Conservation (phyloP, 305 asterid genomes). For the Fraxinus latifolia region DNA sequence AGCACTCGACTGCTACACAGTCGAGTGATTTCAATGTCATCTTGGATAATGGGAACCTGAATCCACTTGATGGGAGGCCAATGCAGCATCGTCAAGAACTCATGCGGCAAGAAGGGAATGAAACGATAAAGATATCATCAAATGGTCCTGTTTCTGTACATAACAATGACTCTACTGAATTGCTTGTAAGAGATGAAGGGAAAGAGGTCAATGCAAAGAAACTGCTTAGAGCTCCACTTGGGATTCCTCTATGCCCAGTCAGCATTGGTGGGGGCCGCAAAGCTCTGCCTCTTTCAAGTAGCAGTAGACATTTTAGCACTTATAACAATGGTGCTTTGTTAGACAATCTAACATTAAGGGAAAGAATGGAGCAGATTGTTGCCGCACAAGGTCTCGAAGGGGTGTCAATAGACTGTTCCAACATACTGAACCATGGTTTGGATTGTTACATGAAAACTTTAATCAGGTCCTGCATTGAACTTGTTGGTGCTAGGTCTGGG, state of each 20-base stretch:
- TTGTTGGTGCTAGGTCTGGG: slow-evolving; percentile 43
- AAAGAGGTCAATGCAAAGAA: slow-evolving; percentile 47
- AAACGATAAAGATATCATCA: slow-evolving; percentile 30
- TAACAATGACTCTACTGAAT: slow-evolving; percentile 40
- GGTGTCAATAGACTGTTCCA: slow-evolving; percentile 50
- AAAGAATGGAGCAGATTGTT: slow-evolving; percentile 64
- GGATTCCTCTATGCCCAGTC: slow-evolving; percentile 62
- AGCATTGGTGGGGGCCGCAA: slow-evolving; percentile 70
- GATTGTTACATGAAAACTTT: slow-evolving; percentile 56
- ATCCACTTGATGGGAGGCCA: slow-evolving; percentile 38
- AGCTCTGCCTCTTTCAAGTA: slow-evolving; percentile 43
- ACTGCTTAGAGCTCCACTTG: slow-evolving; percentile 75
- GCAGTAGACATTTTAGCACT: slow-evolving; percentile 39
- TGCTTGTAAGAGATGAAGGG: slow-evolving; percentile 37
- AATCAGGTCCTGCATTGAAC: slow-evolving; percentile 48
- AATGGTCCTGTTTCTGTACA: slow-evolving; percentile 42
- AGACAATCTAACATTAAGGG: slow-evolving; percentile 49
- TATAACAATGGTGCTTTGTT: slow-evolving; percentile 39
- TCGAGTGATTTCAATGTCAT: slow-evolving; percentile 30
- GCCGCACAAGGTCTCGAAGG: slow-evolving; percentile 54
- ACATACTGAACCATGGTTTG: slow-evolving; percentile 53
- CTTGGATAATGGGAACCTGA: slow-evolving; percentile 51
- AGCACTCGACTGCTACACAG: slow-evolving; percentile 33
- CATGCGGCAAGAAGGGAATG: slow-evolving; percentile 30
- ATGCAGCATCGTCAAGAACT: slow-evolving; percentile 45